Conservation (phyloP, 768 basidiomycete species). For the Calocera viscosa region DNA sequence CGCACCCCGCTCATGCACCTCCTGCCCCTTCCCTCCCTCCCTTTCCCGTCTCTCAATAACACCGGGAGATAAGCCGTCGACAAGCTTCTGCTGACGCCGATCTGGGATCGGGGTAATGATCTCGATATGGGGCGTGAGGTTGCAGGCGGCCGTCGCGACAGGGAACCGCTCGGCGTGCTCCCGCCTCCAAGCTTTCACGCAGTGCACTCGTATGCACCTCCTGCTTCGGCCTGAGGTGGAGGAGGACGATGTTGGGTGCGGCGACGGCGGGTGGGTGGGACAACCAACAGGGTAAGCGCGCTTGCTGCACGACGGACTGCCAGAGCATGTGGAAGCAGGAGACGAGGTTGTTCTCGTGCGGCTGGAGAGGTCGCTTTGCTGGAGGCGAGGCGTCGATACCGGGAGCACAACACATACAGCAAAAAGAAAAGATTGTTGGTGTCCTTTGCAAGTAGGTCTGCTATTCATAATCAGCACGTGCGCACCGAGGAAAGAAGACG, state of each 20-base stretch:
- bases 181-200: constrained; percentile 81
- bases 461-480: too few species aligned
- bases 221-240: constrained; percentile 87
- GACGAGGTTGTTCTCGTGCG: constrained; percentile 53
- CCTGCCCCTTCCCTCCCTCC: too few species aligned
- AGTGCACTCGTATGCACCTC: constrained; percentile 78
- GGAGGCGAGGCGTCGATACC: constrained; percentile 43
- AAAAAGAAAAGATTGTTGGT: constrained; percentile 84
- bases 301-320: constrained; percentile 75
- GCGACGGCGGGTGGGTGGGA: constrained; percentile 43
- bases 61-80: constrained; percentile 74
- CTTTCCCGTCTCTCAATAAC: constrained; percentile 45
- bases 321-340: constrained; percentile 41
- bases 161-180: constrained; percentile 96
- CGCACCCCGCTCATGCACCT: constrained; percentile 39
- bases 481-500: too few species aligned
- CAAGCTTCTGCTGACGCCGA: constrained; percentile 67
- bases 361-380: constrained; percentile 43
- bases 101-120: constrained; percentile 65
- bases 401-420: constrained; percentile 53
- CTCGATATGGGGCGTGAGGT: constrained; percentile 72
- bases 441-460: constrained; percentile 59
- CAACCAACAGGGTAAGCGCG: constrained; percentile 34
- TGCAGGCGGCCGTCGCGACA: constrained; percentile 92
- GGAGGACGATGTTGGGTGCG: constrained; percentile 70